Percentiles rank a stretch among this genome's conserved stretches.
Conservation (phyloP, 2,329 filamentous ascomycete genomes). For the Stagonosporopsis cucurbitacearum region DNA sequence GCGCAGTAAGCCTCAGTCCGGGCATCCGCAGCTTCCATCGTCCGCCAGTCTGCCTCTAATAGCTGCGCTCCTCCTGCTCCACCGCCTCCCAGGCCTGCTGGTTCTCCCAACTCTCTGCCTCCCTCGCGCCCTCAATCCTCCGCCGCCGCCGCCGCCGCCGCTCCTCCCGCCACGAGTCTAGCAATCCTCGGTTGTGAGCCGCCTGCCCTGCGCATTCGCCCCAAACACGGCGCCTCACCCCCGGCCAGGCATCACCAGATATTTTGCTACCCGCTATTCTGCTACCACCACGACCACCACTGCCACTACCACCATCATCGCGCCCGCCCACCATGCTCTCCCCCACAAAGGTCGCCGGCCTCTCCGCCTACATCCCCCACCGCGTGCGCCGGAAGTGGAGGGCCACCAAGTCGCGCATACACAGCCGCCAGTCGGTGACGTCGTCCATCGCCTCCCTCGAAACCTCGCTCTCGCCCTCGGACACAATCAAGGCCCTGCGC, state of each 20-base stretch:
- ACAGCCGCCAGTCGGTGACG: conserved; percentile 69
- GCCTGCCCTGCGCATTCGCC: conserved; percentile 14
- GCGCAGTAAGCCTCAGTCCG: conserved; percentile 37
- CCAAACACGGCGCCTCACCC: conserved; percentile 12
- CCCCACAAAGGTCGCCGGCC: conserved; percentile 54
- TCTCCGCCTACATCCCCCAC: conserved; percentile 64
- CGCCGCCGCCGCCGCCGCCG: conserved; percentile 5
- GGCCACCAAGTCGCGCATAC: conserved; percentile 66
- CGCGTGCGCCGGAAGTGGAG: conserved; percentile 71
- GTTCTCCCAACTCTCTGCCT: conserved; percentile 8
- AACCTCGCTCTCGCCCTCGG: conserved; percentile 80
- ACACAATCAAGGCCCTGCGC: conserved; percentile 77
- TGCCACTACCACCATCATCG: too few species aligned
- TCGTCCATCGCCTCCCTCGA: conserved; percentile 78
- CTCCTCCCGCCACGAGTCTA: conserved; percentile 8
- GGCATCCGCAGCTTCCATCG: conserved; percentile 41
- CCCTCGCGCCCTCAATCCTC: conserved; percentile 7
- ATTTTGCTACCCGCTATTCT: conserved; percentile 18
- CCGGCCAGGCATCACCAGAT: conserved; percentile 36
- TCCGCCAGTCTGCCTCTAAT: conserved; percentile 40
- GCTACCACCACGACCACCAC: conserved; percentile 35
- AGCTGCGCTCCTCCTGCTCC: conserved; percentile 30
- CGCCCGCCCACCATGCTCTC: conserved; percentile 48
- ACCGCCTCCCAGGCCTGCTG: conserved; percentile 24
- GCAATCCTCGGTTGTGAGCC: conserved; percentile 33